These are phyloP conservation scores for Fusarium haematococcum DNA, from an alignment of 2,329 filamentous ascomycete genomes.

Conservation along the genomic window DNA sequence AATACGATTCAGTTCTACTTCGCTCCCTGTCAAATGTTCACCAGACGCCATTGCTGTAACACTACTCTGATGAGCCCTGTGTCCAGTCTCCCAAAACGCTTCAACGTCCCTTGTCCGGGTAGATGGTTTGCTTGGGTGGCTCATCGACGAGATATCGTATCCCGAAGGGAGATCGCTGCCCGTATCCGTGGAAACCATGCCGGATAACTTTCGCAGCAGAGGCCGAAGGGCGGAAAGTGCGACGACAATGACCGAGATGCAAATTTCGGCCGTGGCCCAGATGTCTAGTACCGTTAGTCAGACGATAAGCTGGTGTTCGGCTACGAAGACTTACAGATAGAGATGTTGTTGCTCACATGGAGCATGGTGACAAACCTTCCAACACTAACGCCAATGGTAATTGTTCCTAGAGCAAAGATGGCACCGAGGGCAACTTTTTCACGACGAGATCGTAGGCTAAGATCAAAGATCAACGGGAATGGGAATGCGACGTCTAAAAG, in stretches of 20 bases:
- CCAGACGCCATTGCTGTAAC: not conserved
- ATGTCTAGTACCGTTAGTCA: slow-evolving; percentile 11
- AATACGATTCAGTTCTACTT: slow-evolving; percentile 15
- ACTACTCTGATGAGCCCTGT: not conserved
- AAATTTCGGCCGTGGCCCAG: slow-evolving; percentile 29
- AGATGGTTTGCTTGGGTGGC: not conserved
- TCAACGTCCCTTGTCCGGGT: not conserved
- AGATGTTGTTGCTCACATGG: slow-evolving; percentile 14
- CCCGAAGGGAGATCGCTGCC: slow-evolving; percentile 5
- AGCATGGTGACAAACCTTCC: slow-evolving; percentile 37
- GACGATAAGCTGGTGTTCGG: no score
- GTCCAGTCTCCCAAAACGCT: slow-evolving; percentile 11
- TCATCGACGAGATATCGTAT: not conserved
- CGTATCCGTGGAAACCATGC: slow-evolving; percentile 5
- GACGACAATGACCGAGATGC: slow-evolving; percentile 30
- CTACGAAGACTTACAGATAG: slow-evolving; percentile 16
- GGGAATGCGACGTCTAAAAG: slow-evolving; percentile 34
- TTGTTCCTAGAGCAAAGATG: slow-evolving; percentile 34
- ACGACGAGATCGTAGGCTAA: slow-evolving; percentile 27
- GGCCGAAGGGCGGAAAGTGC: slow-evolving; percentile 27
- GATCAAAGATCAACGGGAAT: slow-evolving; percentile 31
- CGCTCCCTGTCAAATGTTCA: slow-evolving; percentile 12
- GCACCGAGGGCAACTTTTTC: slow-evolving; percentile 37
- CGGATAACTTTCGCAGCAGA: slow-evolving; percentile 12
- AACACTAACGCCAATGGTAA: slow-evolving; percentile 38